Conservation (phyloP, 305 asterid genomes). For the Euphrasia arctica region DNA sequence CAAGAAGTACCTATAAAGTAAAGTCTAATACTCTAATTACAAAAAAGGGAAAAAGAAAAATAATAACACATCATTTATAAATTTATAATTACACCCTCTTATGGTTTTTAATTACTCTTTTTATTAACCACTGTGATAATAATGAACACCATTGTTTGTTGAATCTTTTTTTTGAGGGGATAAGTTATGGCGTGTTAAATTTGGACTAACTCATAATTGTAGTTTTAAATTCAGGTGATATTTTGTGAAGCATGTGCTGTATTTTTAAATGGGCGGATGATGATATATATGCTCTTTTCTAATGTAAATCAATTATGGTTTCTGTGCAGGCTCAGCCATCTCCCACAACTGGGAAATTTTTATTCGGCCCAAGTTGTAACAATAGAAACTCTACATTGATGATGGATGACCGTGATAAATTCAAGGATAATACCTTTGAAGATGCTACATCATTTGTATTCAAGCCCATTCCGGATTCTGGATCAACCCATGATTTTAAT, state of each 20-base stretch:
- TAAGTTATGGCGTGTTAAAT: background rate
- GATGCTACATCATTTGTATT: conserved; percentile 51
- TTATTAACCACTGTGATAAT: background rate
- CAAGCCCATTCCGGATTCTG: conserved; percentile 46
- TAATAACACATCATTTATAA: background rate
- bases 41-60: background rate
- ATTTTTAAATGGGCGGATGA: background rate
- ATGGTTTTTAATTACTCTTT: background rate
- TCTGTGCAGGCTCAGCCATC: conserved; percentile 62
- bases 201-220: background rate
- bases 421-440: conserved; percentile 42
- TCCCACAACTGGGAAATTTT: conserved; percentile 80
- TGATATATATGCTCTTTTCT: background rate
- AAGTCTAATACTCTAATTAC: background rate
- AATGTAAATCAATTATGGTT: conserved; percentile 13
- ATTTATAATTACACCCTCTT: too few relatives aligned
- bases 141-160: background rate
- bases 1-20: background rate
- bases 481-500: conserved; percentile 35
- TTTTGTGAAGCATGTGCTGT: background rate
- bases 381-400: conserved; percentile 30
- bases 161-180: background rate
- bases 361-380: conserved; percentile 32
- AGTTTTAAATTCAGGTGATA: background rate
- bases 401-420: conserved; percentile 36